Base-by-base conservation (phyloP, 1,139 yeast species). In the Scheffersomyces insectosa region DNA sequence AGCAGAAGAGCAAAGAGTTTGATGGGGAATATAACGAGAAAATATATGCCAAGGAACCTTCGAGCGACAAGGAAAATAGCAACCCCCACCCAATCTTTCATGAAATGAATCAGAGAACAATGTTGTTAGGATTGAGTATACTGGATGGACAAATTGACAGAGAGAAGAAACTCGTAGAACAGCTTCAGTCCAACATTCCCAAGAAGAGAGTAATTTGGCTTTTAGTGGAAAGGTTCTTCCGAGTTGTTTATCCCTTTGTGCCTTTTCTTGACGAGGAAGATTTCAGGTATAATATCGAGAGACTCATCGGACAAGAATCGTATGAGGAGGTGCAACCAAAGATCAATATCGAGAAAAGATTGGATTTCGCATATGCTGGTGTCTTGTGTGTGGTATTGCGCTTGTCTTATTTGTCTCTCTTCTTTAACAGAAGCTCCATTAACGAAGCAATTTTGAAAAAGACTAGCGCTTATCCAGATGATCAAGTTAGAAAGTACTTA, bases 211-310 rank as follows among this genome's bases (percentile, higher is more conserved):
- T 70, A 1, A 52, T 77, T 3, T 78, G 83, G 82, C 50, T 68
- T 29, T 63, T 75, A 3, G 54, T 78, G n/a, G 66, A 70, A 28
- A 56, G 77, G 25, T 80, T 68, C 50, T 79, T 79, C 55, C 52
- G 55, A 2, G 62, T 65, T 28, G 65, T 77, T 10, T 77, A 76
- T 46, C 76, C 77, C 0, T 65, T 72, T 38, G 54, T 68, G 44
- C 84, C 85, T 2, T 64, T 71, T 40, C 39, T 80, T 8, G 82
- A 79, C 46, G 80, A 80, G 51, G 51, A 43, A 15, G 56, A 54
- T 2, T 60, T 66, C 36, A 52, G 52, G 37, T 20, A 36, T 16
- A 37, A 54, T 28, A 43, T 66, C 5, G 43, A 49, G 3, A 49
- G 51, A 33, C 50, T 68, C 3, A 54, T 68, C 28, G 73, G 72